A percentile compares a stretch with the other conserved stretches of the same genome.
Conservation (phyloP, 257 asterid genomes). For the Parsonsia alboflavescens region DNA sequence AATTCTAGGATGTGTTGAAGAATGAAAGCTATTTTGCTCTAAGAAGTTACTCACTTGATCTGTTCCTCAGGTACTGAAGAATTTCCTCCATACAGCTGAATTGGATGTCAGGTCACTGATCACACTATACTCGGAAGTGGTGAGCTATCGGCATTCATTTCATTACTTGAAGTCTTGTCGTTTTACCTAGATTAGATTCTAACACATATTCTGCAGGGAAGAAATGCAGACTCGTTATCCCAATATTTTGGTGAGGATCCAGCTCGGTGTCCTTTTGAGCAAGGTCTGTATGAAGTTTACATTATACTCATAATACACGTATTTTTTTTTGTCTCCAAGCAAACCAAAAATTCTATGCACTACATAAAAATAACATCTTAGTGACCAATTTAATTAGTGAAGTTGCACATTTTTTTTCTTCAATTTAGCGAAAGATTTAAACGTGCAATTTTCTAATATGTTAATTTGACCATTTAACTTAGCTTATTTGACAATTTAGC, state of each 20-base stretch:
- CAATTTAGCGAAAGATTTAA: too few relatives aligned
- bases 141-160: constrained; percentile 30
- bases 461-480: too few relatives aligned
- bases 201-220: constrained; percentile 55
- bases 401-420: too few relatives aligned
- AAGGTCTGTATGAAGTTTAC: constrained; percentile 41
- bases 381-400: too few relatives aligned
- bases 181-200: constrained; percentile 5
- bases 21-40: neutral
- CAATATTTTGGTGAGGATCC: constrained; percentile 99
- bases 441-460: too few relatives aligned
- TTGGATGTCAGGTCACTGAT: constrained; percentile 94
- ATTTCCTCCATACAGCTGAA: constrained; percentile 81
- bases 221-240: constrained; percentile 92
- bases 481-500: too few relatives aligned
- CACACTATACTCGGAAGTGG: constrained; percentile 91
- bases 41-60: constrained; percentile 19
- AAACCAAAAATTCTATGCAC: neutral
- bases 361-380: too few relatives aligned
- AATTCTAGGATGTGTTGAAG: neutral
- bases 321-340: neutral
- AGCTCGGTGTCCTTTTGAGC: constrained; percentile 96
- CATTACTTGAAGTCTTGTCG: neutral
- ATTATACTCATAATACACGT: neutral
- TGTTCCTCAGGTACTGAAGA: constrained; percentile 64